These are phyloP conservation scores for Mrakia frigida DNA, from an alignment of 768 basidiomycete genomes.

Conservation along the genomic window DNA sequence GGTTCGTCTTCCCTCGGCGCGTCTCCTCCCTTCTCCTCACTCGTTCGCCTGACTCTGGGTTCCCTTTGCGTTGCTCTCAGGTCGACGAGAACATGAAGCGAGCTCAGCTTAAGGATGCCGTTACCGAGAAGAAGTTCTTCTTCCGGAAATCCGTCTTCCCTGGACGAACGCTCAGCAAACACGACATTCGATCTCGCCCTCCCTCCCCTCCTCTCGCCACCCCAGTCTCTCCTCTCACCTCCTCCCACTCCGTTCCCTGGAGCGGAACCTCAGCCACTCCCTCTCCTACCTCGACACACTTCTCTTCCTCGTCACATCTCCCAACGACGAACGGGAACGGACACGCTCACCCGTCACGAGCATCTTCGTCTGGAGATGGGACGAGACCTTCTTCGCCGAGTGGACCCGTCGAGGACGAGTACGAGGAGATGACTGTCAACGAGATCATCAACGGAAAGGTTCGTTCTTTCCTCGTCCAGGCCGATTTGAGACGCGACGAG, in stretches of 20 bases:
- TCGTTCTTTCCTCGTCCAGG: conserved; percentile 26
- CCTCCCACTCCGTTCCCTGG: conserved; percentile 9
- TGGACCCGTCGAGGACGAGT: conserved; percentile 58
- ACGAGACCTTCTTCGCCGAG: conserved; percentile 13
- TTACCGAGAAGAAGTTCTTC: conserved; percentile 67
- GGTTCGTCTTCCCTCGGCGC: conserved; percentile 48
- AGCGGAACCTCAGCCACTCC: not conserved
- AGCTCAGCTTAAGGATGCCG: conserved; percentile 79
- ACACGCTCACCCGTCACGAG: not conserved
- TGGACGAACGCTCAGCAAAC: conserved; percentile 33
- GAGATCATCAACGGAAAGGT: conserved; percentile 96
- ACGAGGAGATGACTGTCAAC: conserved; percentile 83
- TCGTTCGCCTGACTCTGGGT: not conserved
- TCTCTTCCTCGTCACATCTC: conserved; percentile 14
- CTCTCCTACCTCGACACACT: not conserved
- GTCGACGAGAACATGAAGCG: conserved; percentile 95
- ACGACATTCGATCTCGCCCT: conserved; percentile 36
- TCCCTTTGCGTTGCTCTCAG: conserved; percentile 46
- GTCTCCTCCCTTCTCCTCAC: not conserved
- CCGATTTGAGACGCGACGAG: not conserved
- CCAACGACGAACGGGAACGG: conserved; percentile 22
- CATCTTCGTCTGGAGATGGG: not conserved
- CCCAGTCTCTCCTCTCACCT: conserved; percentile 14
- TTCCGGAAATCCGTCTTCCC: conserved; percentile 84
- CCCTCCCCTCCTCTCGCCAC: conserved; percentile 35